Evolutionary conservation across 1,284 basidiomycete genomes (phyloP), one percentile per base, ranked within the genome.

Genomic region (Marasmius tenuissimus): DNA sequence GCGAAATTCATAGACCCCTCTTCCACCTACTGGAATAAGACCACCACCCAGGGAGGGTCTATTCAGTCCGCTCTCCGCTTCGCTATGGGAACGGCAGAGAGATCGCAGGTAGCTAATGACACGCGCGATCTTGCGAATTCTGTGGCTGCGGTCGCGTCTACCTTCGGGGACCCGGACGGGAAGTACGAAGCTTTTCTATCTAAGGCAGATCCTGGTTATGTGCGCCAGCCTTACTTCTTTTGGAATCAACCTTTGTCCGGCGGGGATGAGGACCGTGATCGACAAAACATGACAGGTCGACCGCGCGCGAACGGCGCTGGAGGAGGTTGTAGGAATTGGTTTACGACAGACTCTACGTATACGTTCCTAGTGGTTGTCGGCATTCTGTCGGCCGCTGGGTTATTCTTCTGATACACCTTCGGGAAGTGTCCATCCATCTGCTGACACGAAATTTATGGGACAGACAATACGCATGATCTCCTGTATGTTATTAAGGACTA

Each of bases 21-120:
- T 34, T 74, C 78, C 37, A 70, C 73, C 56, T 74, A 76, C 27
- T 88, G 85, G 83, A 77, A 81, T 57, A 73, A 75, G 54, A 81
- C 77, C 27, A 81, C 84, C 22, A 72, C 64, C 12, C 68, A 71
- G 10, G 84, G 84, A 22, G 76, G 78, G 0, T 86, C 79, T 20
- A 87, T 89, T 71, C 75, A 86, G 68, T 76, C 74, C 57, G 79
- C 80, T 18, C 69, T 77, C 58, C 74, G 80, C 65, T 82, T 70
- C 64, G 71, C 76, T 7, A 78, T 82, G 71, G 67, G 66, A 9
- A 12, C 70, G 35, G 49, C 51, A 35, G 58, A 27, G 27, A 27
- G 27, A 27, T 27, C 27, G 27, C 27, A 27, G 27, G 27, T 27
- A 27, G 27, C 27, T 27, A 27, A 27, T 27, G 42, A 50, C 20